Conservation (phyloP, 805 yeast species). For the Metschnikowia picachoensis region DNA sequence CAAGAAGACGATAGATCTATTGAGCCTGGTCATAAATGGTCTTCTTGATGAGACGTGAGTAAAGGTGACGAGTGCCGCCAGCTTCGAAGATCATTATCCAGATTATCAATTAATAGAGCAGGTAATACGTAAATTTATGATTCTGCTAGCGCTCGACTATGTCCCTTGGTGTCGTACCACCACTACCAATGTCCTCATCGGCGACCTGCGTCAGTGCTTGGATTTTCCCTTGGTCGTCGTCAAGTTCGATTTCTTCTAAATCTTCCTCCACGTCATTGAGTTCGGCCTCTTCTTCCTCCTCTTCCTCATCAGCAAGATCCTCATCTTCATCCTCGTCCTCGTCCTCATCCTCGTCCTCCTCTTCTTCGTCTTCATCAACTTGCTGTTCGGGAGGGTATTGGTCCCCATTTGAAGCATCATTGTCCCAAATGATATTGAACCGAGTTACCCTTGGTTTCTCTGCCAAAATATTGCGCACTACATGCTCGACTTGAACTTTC, state of each 20-base stretch:
- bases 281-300: conserved; percentile 13
- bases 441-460: conserved; percentile 97
- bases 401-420: conserved; percentile 57
- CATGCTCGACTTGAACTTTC: conserved; percentile 90
- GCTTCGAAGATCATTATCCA: background rate
- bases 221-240: conserved; percentile 7
- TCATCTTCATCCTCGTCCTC: conserved; percentile 23
- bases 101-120: background rate
- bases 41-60: conserved; percentile 8
- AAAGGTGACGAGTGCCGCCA: background rate
- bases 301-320: conserved; percentile 16
- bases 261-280: conserved; percentile 12
- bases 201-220: background rate
- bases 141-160: conserved; percentile 2
- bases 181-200: conserved; percentile 13
- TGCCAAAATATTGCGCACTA: conserved; percentile 89
- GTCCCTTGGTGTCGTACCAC: conserved; percentile 19
- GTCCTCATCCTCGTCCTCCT: conserved; percentile 28
- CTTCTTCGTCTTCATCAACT: conserved; percentile 45
- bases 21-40: conserved; percentile 31
- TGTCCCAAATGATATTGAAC: conserved; percentile 96
- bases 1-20: conserved; percentile 24
- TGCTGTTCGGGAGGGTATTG: conserved; percentile 74
- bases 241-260: conserved; percentile 6
- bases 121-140: too few relatives aligned